phyloP scores from a whole-genome alignment of 345 rosid genomes.

The Corchorus capsularis region DNA sequence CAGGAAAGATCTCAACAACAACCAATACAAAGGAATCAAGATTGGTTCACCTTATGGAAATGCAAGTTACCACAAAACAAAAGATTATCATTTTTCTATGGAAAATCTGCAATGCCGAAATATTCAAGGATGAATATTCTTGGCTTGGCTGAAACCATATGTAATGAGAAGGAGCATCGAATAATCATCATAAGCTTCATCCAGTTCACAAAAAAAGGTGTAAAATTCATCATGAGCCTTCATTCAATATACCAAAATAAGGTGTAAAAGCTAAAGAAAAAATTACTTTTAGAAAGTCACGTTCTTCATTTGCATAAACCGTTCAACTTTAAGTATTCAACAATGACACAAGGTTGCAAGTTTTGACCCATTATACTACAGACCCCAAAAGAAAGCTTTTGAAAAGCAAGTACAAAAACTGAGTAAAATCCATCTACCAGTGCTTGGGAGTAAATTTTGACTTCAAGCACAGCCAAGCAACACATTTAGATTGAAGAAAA shows the following conservation, averaged over 20 bases:
- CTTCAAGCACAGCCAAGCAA: conserved; percentile 2
- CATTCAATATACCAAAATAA: not conserved
- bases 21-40: no score
- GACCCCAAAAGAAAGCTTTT: not conserved
- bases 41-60: no score
- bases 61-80: no score
- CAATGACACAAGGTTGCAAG: not conserved
- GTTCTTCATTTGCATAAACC: not conserved
- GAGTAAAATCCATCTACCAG: not conserved
- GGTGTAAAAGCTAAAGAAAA: not conserved
- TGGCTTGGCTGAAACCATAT: no score
- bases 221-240: not conserved
- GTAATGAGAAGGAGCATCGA: no score
- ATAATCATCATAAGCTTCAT: no score
- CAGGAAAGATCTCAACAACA: no score
- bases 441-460: not conserved
- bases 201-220: no score
- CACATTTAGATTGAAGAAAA: not conserved
- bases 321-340: not conserved
- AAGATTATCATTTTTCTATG: no score
- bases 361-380: not conserved
- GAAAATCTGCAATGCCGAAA: no score
- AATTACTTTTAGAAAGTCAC: not conserved
- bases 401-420: not conserved
- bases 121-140: no score